Evolutionary conservation across 1,284 basidiomycete species (phyloP).

Genomic region (Anthracocystis setariae): DNA sequence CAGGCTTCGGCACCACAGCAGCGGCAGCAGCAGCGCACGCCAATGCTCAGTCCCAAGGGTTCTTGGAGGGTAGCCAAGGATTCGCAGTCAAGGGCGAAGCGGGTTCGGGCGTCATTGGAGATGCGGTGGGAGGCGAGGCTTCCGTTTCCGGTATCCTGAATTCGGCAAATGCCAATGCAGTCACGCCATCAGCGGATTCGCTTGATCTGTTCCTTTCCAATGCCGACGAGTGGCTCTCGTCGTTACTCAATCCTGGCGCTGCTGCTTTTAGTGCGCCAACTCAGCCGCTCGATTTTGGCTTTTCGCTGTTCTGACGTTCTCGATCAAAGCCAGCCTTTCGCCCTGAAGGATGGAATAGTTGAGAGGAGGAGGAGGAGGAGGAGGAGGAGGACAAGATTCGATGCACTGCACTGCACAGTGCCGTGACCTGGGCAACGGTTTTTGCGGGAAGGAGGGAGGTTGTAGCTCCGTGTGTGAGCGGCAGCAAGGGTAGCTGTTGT

Average conservation of each 20-base stretch:
- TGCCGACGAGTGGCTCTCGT: constrained; percentile 45
- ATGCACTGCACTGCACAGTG: too few species aligned
- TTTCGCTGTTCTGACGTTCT: constrained; percentile 26
- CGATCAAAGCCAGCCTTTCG: too few species aligned
- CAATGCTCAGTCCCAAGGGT: constrained; percentile 9
- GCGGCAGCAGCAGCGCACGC: not conserved
- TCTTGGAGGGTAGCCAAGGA: not conserved
- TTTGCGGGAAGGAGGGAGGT: too few species aligned
- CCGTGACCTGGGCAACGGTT: too few species aligned
- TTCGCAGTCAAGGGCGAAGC: constrained; percentile 1
- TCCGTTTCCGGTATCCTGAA: constrained; percentile 12
- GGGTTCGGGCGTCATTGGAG: not conserved
- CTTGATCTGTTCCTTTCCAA: constrained; percentile 42
- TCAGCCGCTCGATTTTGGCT: constrained; percentile 36
- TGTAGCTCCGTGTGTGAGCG: too few species aligned
- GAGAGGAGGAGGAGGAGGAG: too few species aligned
- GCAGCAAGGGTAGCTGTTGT: too few species aligned
- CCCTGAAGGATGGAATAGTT: too few species aligned
- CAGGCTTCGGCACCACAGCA: not conserved
- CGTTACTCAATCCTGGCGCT: constrained; percentile 35
- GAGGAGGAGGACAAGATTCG: too few species aligned
- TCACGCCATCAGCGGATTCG: constrained; percentile 34
- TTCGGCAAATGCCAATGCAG: constrained; percentile 6
- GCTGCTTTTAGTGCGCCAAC: constrained; percentile 32
- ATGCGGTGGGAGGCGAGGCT: not conserved